phyloP scores from a whole-genome alignment of 495 filamentous ascomycete genomes.

The Aspergillus haitiensis region DNA sequence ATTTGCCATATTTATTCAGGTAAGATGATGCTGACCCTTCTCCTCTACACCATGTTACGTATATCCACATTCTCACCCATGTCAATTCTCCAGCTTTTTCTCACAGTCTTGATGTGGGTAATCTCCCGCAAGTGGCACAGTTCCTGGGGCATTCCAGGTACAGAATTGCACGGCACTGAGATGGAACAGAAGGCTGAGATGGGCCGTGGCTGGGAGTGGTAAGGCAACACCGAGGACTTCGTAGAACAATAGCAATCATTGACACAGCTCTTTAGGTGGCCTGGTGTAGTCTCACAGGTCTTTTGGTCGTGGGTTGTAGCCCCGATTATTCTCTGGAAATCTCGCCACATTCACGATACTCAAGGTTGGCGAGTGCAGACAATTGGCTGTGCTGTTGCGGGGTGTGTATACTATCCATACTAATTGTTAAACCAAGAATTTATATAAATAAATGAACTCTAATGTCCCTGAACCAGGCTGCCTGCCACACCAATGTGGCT shows the following conservation, averaged over 20 bases:
- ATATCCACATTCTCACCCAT: not conserved
- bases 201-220: slow-evolving; percentile 67
- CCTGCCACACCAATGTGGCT: slow-evolving; percentile 69
- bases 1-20: slow-evolving; percentile 32
- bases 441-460: slow-evolving; percentile 7
- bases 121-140: slow-evolving; percentile 66
- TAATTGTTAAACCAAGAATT: not conserved
- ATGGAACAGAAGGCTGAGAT: slow-evolving; percentile 41
- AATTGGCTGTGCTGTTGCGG: slow-evolving; percentile 58
- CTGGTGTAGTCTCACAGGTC: slow-evolving; percentile 54
- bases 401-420: slow-evolving; percentile 16
- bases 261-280: slow-evolving; percentile 43
- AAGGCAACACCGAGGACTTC: slow-evolving; percentile 14
- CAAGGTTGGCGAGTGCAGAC: slow-evolving; percentile 70
- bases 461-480: slow-evolving; percentile 38
- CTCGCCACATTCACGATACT: slow-evolving; percentile 59
- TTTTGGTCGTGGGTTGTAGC: slow-evolving; percentile 31
- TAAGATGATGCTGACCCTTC: slow-evolving; percentile 9
- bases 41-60: not conserved
- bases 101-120: slow-evolving; percentile 61
- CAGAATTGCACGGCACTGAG: slow-evolving; percentile 33
- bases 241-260: not conserved
- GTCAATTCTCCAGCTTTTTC: slow-evolving; percentile 46
- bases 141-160: slow-evolving; percentile 55
- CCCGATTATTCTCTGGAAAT: slow-evolving; percentile 45